phyloP scores from a whole-genome alignment of 352 stramenopile species.

The Pilasporangium apinafurcum region DNA sequence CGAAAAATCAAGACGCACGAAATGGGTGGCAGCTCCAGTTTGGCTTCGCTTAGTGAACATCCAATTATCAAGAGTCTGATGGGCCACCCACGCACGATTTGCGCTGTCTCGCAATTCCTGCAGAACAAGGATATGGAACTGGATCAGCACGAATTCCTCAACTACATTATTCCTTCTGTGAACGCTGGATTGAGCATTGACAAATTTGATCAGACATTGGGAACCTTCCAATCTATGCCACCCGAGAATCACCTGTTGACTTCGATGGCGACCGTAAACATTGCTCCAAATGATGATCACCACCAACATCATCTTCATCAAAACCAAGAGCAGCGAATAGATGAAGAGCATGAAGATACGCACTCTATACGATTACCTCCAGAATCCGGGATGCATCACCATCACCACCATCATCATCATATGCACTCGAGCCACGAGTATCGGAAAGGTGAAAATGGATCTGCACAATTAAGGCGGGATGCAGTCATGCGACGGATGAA shows the following conservation, averaged over 20 bases:
- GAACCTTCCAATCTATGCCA: constrained; percentile 3
- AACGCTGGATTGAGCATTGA: constrained; percentile 54
- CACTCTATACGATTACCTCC: no score
- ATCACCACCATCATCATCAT: constrained; percentile 7
- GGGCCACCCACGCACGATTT: constrained; percentile 68
- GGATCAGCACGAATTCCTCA: constrained; percentile 76
- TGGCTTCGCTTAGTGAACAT: constrained; percentile 53
- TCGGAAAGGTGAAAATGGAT: background rate
- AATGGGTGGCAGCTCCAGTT: constrained; percentile 64
- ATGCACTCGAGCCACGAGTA: constrained; percentile 4
- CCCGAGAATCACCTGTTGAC: constrained; percentile 1
- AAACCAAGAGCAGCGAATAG: constrained; percentile 10
- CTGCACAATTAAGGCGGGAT: background rate
- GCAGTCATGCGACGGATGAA: constrained; percentile 2
- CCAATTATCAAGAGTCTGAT: constrained; percentile 53
- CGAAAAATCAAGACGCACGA: constrained; percentile 71
- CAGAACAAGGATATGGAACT: constrained; percentile 80
- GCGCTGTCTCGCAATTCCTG: constrained; percentile 71
- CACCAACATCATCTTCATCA: constrained; percentile 22
- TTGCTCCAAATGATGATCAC: constrained; percentile 2
- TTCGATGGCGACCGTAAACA: constrained; percentile 1
- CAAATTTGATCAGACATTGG: constrained; percentile 13
- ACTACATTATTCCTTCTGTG: constrained; percentile 78
- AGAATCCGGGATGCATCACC: no score
- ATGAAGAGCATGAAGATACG: constrained; percentile 13